Percentiles rank a stretch among this genome's conserved stretches.
These are phyloP conservation scores for Colletotrichum camelliae DNA, from an alignment of 2,329 filamentous ascomycete species.

Conservation along the genomic window DNA sequence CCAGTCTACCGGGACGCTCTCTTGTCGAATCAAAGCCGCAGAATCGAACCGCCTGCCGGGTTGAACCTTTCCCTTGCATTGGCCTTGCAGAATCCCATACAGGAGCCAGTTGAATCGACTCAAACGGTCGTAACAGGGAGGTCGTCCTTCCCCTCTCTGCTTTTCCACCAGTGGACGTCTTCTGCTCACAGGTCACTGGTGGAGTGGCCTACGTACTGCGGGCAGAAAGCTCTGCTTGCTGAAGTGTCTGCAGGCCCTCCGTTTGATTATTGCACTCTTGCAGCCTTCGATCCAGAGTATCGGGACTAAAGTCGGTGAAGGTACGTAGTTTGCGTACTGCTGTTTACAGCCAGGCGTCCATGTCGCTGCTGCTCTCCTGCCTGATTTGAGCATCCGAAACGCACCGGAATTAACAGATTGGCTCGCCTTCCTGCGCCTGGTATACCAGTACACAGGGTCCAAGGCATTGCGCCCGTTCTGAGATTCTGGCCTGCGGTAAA, in stretches of 20 bases:
- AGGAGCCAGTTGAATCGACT: background rate
- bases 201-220: background rate
- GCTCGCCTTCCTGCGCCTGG: background rate
- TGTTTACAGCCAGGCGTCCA: background rate
- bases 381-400: constrained; percentile 6
- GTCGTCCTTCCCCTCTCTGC: background rate
- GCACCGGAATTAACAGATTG: background rate
- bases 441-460: background rate
- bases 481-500: background rate
- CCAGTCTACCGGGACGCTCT: constrained; percentile 8
- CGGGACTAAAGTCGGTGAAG: constrained; percentile 20
- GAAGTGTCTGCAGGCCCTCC: background rate
- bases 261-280: background rate
- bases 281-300: constrained; percentile 12
- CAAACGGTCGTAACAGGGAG: background rate
- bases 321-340: background rate
- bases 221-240: background rate
- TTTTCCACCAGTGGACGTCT: constrained; percentile 18
- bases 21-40: constrained; percentile 12
- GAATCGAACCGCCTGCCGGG: constrained; percentile 17
- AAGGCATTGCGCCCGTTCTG: constrained; percentile 3
- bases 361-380: constrained; percentile 9
- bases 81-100: background rate
- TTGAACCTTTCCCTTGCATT: constrained; percentile 15
- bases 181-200: background rate